Percentiles rank a stretch among this genome's conserved stretches.
Conservation (phyloP, 176 grass and related monocot genomes). For the Saccharum spontaneum region DNA sequence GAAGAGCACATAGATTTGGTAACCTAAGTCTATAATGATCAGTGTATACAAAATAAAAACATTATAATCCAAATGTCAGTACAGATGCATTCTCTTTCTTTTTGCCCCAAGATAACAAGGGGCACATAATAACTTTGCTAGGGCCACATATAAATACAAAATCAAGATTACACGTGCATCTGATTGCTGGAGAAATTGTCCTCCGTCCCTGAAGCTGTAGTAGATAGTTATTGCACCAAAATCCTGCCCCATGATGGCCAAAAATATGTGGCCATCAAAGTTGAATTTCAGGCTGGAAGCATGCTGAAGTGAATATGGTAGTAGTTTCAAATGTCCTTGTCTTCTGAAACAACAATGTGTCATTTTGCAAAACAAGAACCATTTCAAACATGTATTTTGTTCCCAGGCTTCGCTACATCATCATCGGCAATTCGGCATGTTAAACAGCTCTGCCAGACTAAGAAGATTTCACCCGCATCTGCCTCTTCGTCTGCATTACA, state of each 20-base stretch:
- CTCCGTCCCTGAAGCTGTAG: background rate
- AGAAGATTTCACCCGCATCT: conserved; percentile 34
- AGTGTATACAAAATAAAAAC: background rate
- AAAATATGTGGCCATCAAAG: conserved; percentile 10
- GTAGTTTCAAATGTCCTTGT: background rate
- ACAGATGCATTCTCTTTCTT: background rate
- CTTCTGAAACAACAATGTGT: background rate
- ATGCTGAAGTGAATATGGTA: background rate
- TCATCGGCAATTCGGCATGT: background rate
- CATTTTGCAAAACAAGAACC: background rate
- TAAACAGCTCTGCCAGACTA: background rate
- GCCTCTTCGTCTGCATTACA: conserved; percentile 51
- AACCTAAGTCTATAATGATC: background rate
- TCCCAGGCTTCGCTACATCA: background rate
- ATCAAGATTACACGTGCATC: background rate
- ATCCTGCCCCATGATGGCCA: conserved; percentile 3
- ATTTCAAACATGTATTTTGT: background rate
- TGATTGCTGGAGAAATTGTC: background rate
- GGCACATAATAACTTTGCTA: background rate
- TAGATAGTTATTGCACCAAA: background rate
- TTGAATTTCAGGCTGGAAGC: background rate
- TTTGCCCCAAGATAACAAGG: background rate
- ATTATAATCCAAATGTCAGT: background rate
- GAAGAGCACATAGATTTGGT: background rate
- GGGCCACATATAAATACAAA: background rate